Evolutionary conservation across 257 asterid species (phyloP), one percentile per base, ranked within the genome.

Genomic region (Ilex aquifolium): DNA sequence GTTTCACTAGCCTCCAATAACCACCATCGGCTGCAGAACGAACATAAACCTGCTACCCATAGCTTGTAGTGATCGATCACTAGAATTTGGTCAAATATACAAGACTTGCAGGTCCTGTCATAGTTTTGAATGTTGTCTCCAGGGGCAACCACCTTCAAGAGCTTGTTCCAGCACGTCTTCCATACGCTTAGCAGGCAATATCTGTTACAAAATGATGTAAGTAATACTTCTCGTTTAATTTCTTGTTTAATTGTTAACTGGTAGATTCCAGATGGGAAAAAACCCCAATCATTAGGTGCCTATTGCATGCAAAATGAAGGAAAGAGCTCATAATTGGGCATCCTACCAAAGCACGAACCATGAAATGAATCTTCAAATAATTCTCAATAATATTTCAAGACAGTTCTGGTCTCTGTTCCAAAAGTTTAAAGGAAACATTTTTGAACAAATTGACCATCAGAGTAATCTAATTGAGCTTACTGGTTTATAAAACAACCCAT

Each of bases 141-240:
- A 83, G 30, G 99, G 99, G 71, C 90, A 90, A 53, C 99, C 99
- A 31, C 96, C 97, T 75, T 90, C 97, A 65, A 93, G 90, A 13
- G 99, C 99, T 15, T 90, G 97, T 31, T 90, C 97, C 66, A 93
- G 73, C 72, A 93, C 99, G 60, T 93, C 99, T 86, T 93, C 99
- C 96, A 93, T 78, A 68, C 92, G 80, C 80, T 82, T 90, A 27
- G 99, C 99, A 40, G 74, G 74, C 61, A 93, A 44, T 63, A 93
- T 87, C 99, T 93, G 80, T 74, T 59, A 32, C 75, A 63, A 65
- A 55, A 61, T 46, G 13, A 46, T 7, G 10, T 1, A 46, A 46
- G 11, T 14, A 2, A 11, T 5, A 10, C 2, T 46, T 21, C 27
- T 21, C 27, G n/a, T 46, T 10, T 46, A 46, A 46, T 10, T 46